Conservation (phyloP, 1,139 yeast species). For the Casaregolazyma suthepensis region DNA sequence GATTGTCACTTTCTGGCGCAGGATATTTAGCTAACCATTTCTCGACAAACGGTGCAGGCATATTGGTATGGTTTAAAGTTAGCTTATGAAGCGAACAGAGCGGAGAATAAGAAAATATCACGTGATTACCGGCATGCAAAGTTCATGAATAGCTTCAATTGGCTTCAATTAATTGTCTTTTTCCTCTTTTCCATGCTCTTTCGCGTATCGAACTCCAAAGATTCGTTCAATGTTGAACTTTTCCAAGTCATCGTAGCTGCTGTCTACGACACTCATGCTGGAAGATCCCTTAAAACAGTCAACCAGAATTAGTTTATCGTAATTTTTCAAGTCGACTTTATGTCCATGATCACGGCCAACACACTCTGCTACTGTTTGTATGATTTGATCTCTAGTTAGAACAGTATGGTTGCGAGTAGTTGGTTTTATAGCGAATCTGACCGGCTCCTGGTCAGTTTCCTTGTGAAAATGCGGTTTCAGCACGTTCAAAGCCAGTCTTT, state of each 20-base stretch:
- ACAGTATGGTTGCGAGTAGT: slow-evolving; percentile 72
- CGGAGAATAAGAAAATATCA: neutral
- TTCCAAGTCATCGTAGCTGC: slow-evolving; percentile 47
- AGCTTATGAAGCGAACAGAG: neutral
- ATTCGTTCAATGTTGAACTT: slow-evolving; percentile 56
- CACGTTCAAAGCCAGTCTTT: slow-evolving; percentile 50
- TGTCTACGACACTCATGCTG: slow-evolving; percentile 46
- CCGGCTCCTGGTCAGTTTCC: slow-evolving; percentile 38
- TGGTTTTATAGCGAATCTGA: slow-evolving; percentile 77
- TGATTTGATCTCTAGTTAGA: slow-evolving; percentile 61
- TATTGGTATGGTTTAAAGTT: neutral
- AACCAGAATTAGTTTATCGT: slow-evolving; percentile 71
- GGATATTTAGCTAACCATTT: slow-evolving; percentile 24
- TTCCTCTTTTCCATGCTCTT: neutral
- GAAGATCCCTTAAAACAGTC: slow-evolving; percentile 64
- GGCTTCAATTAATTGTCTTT: neutral
- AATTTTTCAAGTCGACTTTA: slow-evolving; percentile 71
- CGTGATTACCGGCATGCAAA: neutral
- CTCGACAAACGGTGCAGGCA: slow-evolving; percentile 15
- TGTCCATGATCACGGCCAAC: slow-evolving; percentile 71
- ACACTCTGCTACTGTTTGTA: slow-evolving; percentile 60
- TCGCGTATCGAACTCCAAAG: slow-evolving; percentile 1
- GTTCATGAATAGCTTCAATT: neutral
- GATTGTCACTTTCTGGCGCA: slow-evolving; percentile 14
- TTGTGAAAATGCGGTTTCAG: slow-evolving; percentile 64